A percentile compares a stretch with the other conserved stretches of the same genome.
Evolutionary conservation across 805 yeast species (phyloP).

Genomic region (Candida gorgasii): DNA sequence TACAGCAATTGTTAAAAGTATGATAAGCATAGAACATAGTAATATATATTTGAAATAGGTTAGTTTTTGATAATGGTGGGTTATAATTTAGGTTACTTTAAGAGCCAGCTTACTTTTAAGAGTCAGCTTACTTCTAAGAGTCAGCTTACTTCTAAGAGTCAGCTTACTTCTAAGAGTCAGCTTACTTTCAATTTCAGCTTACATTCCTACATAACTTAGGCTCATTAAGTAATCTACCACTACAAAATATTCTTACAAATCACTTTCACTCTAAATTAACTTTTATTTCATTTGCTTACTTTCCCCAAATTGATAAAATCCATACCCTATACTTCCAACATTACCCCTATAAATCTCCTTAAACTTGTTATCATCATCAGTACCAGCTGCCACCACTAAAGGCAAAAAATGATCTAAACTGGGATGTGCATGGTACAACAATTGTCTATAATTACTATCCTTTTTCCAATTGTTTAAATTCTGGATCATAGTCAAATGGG

Average conservation of each 20-base stretch:
- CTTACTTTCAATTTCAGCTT: too few relatives aligned
- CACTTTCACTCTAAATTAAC: background rate
- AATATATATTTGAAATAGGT: too few relatives aligned
- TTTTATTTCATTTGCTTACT: background rate
- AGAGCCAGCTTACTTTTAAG: too few relatives aligned
- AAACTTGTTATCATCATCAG: constrained; percentile 43
- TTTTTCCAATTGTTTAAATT: constrained; percentile 16
- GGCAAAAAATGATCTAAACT: constrained; percentile 77
- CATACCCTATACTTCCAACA: constrained; percentile 63
- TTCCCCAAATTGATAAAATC: constrained; percentile 50
- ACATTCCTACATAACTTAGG: too few relatives aligned
- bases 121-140: too few relatives aligned
- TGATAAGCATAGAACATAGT: constrained; percentile 19
- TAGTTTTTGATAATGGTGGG: too few relatives aligned
- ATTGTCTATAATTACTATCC: constrained; percentile 22
- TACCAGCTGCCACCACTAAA: constrained; percentile 59
- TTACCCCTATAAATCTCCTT: constrained; percentile 49
- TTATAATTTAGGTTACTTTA: constrained; percentile 8
- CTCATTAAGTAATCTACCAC: too few relatives aligned
- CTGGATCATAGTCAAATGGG: constrained; percentile 14
- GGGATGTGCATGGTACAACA: constrained; percentile 64
- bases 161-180: too few relatives aligned
- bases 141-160: too few relatives aligned
- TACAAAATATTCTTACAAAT: too few relatives aligned
- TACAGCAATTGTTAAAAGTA: constrained; percentile 39